Percentiles rank a stretch among this genome's conserved stretches.
Conservation (phyloP, 257 asterid genomes). For the Fraxinus quadrangulata region DNA sequence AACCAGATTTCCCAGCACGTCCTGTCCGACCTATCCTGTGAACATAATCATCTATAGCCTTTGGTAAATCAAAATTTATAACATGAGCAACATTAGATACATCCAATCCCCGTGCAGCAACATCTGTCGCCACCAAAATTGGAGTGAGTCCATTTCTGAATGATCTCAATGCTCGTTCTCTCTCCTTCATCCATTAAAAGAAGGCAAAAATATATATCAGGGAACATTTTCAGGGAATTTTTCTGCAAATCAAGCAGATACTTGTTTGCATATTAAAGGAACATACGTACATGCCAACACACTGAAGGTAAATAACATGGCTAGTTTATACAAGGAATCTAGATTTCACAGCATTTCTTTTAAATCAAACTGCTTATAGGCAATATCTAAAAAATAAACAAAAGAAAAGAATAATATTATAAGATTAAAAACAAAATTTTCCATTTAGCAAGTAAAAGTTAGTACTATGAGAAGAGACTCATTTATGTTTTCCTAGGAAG, state of each 20-base stretch:
- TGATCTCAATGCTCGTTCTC: conserved; percentile 62
- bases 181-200: conserved; percentile 45
- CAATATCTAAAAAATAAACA: too few species aligned
- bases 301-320: too few species aligned
- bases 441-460: neutral
- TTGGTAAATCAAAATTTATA: conserved; percentile 72
- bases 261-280: neutral
- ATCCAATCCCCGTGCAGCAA: conserved; percentile 76
- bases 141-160: conserved; percentile 65
- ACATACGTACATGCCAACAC: neutral
- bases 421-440: too few species aligned
- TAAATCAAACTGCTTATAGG: too few species aligned
- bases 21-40: conserved; percentile 90
- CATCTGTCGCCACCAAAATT: conserved; percentile 75
- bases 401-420: neutral
- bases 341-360: neutral
- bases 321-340: too few species aligned
- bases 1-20: conserved; percentile 80
- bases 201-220: neutral
- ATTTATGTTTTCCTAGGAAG: too few species aligned
- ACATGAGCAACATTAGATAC: conserved; percentile 78
- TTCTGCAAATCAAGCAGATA: neutral
- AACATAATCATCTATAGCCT: conserved; percentile 59
- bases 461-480: neutral
- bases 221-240: neutral